phyloP scores from a whole-genome alignment of 2,329 filamentous ascomycete species.

The Cyphellophora attinorum region DNA sequence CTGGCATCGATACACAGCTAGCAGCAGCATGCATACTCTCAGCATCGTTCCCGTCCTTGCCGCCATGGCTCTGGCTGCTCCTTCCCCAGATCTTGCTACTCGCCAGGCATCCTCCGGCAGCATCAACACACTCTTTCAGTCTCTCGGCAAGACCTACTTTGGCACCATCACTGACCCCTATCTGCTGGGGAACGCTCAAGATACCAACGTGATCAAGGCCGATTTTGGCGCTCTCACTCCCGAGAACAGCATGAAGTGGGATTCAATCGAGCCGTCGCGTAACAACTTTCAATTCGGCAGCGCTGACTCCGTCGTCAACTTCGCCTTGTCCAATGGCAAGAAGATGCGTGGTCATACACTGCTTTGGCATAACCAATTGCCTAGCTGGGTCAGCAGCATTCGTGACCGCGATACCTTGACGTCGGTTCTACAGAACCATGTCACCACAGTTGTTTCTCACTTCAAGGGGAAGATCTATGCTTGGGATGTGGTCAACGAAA shows the following conservation, averaged over 20 bases:
- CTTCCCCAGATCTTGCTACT: neutral
- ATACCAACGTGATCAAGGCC: conserved; percentile 47
- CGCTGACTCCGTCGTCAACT: conserved; percentile 53
- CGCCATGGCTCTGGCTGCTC: too few relatives aligned
- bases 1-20: too few relatives aligned
- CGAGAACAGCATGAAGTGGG: conserved; percentile 66
- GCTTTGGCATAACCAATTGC: conserved; percentile 24
- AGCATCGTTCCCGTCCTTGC: too few relatives aligned
- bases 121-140: conserved; percentile 48
- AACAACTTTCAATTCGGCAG: conserved; percentile 46
- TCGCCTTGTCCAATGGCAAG: conserved; percentile 46
- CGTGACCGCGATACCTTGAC: conserved; percentile 43
- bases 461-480: conserved; percentile 52
- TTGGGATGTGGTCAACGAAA: conserved; percentile 60
- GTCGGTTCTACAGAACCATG: conserved; percentile 50
- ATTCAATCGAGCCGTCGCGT: conserved; percentile 39
- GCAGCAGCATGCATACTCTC: too few relatives aligned
- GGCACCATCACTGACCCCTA: conserved; percentile 49
- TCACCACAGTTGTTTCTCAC: conserved; percentile 48
- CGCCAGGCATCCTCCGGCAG: conserved; percentile 22
- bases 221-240: conserved; percentile 57
- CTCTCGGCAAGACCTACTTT: conserved; percentile 57
- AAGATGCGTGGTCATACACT: conserved; percentile 57
- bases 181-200: conserved; percentile 39
- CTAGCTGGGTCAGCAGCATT: conserved; percentile 50